Conservation (phyloP, 2,329 filamentous ascomycete genomes). For the Rhinocladiella similis region DNA sequence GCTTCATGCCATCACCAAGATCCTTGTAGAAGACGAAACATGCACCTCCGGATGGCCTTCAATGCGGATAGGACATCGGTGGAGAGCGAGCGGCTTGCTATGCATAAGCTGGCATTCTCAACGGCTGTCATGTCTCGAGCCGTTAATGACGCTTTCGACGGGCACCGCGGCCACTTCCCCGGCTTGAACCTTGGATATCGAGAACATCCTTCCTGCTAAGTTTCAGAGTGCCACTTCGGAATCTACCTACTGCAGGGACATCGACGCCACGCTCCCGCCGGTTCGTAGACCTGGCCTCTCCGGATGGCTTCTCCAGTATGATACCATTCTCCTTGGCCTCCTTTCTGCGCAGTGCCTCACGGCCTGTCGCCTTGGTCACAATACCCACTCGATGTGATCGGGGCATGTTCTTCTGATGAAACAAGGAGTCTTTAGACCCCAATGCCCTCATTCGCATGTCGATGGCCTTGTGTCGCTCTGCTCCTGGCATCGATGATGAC, state of each 20-base stretch:
- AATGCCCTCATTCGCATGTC: constrained; percentile 82
- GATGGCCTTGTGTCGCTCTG: constrained; percentile 75
- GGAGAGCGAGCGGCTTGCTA: background rate
- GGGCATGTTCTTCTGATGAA: constrained; percentile 83
- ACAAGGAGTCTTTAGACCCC: constrained; percentile 73
- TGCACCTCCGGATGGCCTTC: background rate
- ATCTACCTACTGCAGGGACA: constrained; percentile 75
- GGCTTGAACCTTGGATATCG: constrained; percentile 60
- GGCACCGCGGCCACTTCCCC: constrained; percentile 9
- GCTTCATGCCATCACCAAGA: background rate
- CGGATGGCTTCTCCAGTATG: constrained; percentile 66
- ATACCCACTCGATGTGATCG: constrained; percentile 88
- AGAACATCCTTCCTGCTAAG: constrained; percentile 76
- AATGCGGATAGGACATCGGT: constrained; percentile 1
- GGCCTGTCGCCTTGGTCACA: constrained; percentile 60
- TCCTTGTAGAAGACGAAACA: constrained; percentile 13
- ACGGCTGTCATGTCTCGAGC: too few relatives aligned
- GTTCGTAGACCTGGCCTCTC: constrained; percentile 37
- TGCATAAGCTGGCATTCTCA: background rate
- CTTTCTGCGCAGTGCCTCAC: constrained; percentile 69
- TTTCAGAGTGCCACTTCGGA: constrained; percentile 75
- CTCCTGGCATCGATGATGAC: constrained; percentile 61
- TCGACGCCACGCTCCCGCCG: constrained; percentile 66
- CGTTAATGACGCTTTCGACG: constrained; percentile 7
- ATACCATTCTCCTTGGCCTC: constrained; percentile 91